A percentile compares a stretch with the other conserved stretches of the same genome.
phyloP scores from a whole-genome alignment of 1,284 basidiomycete genomes.

The Meira miltonrushii region DNA sequence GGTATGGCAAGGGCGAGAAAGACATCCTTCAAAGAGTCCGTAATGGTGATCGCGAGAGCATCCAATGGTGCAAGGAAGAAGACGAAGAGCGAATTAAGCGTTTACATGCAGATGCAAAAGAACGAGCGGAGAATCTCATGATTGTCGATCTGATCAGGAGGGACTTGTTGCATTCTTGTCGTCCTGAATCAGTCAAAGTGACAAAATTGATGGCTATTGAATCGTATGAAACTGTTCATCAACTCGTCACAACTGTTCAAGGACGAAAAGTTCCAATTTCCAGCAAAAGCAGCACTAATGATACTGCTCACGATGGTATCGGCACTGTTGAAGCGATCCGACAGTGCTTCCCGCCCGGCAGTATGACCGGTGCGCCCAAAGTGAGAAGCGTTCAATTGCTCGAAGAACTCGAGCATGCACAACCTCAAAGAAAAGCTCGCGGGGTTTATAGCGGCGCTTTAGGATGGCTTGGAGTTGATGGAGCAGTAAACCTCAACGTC shows the following conservation, averaged over 20 bases:
- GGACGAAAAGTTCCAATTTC: conserved; percentile 45
- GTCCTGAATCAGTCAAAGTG: conserved; percentile 69
- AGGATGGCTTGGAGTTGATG: conserved; percentile 85
- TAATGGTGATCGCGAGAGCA: neutral
- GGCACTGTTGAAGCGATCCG: conserved; percentile 68
- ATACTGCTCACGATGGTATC: conserved; percentile 51
- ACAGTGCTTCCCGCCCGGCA: conserved; percentile 64
- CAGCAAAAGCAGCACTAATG: neutral
- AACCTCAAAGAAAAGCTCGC: conserved; percentile 45
- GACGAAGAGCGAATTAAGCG: conserved; percentile 54
- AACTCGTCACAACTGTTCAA: conserved; percentile 88
- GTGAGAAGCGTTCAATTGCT: conserved; percentile 86
- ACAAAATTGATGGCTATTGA: conserved; percentile 83
- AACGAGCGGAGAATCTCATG: conserved; percentile 96
- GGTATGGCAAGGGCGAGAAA: conserved; percentile 39
- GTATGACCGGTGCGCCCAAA: conserved; percentile 97
- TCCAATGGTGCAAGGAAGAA: conserved; percentile 24
- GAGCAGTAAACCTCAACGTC: conserved; percentile 88
- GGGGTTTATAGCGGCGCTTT: conserved; percentile 77
- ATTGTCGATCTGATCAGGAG: conserved; percentile 95
- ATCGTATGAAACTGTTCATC: conserved; percentile 90
- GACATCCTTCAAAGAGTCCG: conserved; percentile 6
- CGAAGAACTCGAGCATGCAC: conserved; percentile 65
- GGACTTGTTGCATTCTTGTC: conserved; percentile 71
- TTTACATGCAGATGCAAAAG: conserved; percentile 74